Percentiles rank a stretch among this genome's conserved stretches.
Conservation (phyloP, 768 basidiomycete species). For the Holtermannia corniformis region DNA sequence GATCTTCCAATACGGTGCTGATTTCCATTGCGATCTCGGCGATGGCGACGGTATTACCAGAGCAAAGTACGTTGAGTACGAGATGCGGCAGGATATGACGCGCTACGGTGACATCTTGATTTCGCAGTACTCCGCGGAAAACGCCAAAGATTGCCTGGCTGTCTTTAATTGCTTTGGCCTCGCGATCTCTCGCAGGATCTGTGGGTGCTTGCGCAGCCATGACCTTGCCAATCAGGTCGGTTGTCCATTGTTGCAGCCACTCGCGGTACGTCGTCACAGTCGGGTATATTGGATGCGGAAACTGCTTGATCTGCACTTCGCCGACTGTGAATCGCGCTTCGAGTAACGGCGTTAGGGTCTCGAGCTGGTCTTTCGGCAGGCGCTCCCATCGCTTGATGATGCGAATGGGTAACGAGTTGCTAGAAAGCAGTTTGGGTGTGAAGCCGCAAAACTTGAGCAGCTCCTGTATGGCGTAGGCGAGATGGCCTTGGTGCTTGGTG, state of each 20-base stretch:
- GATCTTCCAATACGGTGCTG: conserved; percentile 72
- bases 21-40: conserved; percentile 66
- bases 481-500: conserved; percentile 75
- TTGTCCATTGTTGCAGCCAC: conserved; percentile 88
- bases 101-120: conserved; percentile 90
- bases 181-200: conserved; percentile 45
- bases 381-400: conserved; percentile 67
- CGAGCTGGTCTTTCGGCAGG: conserved; percentile 71
- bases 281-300: conserved; percentile 67
- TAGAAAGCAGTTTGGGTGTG: conserved; percentile 56
- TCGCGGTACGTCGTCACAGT: conserved; percentile 74
- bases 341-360: conserved; percentile 75
- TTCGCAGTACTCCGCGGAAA: conserved; percentile 62
- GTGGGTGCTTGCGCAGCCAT: conserved; percentile 9
- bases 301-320: conserved; percentile 41
- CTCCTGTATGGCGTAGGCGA: conserved; percentile 88
- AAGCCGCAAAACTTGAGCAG: conserved; percentile 79
- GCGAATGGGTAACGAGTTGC: conserved; percentile 49
- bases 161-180: conserved; percentile 12
- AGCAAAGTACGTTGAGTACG: conserved; percentile 71
- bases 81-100: conserved; percentile 85
- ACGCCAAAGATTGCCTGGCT: conserved; percentile 66
- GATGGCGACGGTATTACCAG: conserved; percentile 55
- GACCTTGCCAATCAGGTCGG: conserved; percentile 57
- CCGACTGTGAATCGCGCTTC: conserved; percentile 47